phyloP scores from a whole-genome alignment of 176 grass and related monocot genomes.

The Tillandsia fasciculata region DNA sequence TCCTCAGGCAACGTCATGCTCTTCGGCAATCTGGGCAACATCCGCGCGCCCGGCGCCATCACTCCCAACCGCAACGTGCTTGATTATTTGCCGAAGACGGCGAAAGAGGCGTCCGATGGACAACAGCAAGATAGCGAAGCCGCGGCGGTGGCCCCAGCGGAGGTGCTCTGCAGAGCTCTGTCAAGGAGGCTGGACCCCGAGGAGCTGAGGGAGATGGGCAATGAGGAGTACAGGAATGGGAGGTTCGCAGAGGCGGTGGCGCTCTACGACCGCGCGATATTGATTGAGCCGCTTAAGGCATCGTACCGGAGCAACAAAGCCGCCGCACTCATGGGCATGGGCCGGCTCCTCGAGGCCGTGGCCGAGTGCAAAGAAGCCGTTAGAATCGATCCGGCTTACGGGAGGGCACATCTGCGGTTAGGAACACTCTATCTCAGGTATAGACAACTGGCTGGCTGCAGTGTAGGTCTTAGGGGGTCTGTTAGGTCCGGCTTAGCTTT shows the following conservation, averaged over 20 bases:
- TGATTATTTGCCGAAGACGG: conserved; percentile 10
- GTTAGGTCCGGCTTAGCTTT: not conserved
- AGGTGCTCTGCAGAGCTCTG: too few relatives aligned
- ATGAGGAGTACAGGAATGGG: conserved; percentile 79
- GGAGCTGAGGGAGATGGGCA: conserved; percentile 76
- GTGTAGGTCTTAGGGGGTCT: not conserved
- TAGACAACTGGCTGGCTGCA: not conserved
- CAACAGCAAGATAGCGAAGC: not conserved
- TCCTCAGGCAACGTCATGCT: conserved; percentile 33
- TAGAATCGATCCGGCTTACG: conserved; percentile 61
- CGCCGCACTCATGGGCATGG: conserved; percentile 67
- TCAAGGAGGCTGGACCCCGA: conserved; percentile 46
- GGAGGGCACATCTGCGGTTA: conserved; percentile 71
- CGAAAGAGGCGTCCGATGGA: conserved; percentile 1
- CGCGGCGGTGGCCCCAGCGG: too few relatives aligned
- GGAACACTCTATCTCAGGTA: conserved; percentile 67
- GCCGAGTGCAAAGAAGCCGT: conserved; percentile 86
- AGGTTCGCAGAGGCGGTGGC: conserved; percentile 63
- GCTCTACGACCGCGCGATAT: conserved; percentile 79
- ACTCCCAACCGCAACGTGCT: conserved; percentile 17
- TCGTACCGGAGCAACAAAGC: conserved; percentile 73
- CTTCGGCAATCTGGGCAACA: conserved; percentile 26
- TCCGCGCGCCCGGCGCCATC: conserved; percentile 22
- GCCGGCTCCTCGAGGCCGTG: conserved; percentile 58
- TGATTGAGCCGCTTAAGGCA: conserved; percentile 62